Evolutionary conservation across 192 early-diverging fungal species (phyloP), one percentile per base, ranked within the genome.

Genomic region (Podila epicladia): DNA sequence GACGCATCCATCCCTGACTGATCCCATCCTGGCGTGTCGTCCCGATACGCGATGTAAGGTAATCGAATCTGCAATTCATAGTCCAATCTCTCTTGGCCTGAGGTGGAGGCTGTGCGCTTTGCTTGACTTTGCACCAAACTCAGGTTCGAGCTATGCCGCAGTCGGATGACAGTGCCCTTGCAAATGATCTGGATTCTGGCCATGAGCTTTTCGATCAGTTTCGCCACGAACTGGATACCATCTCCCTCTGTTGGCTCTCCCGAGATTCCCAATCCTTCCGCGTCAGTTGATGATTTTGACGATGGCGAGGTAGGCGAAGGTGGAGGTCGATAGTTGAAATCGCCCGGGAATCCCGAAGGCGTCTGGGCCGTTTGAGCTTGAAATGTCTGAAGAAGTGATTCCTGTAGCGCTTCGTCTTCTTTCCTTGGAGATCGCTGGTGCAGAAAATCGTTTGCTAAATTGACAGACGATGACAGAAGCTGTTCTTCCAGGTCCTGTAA

Each of bases 371-470:
- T 71, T 53, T 75, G 76, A 33, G 60, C 71, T 63, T 85, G 84
- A 38, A 89, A 77, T 8, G 88, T 86, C 29, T 89, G 86, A 38
- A 86, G 76, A 15, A 90, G 83, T 31, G 89, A 87, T 58, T 86
- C 83, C 58, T 80, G 76, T 13, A 90, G 72, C 33, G 86, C 88
- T 64, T 90, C 91, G 45, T 93, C 92, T 37, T 89, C 85, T 60
- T 91, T 91, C 29, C 87, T 87, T 24, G 87, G 82, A 51, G 90
- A 74, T 62, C 91, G 91, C 24, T 89, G 85, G 49, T 89, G 87
- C 49, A 97, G 70, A 85, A 97, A 97, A 79, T 95, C 95, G 57
- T 91, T 95, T 11, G 96, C 96, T 66, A 97, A 92, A 71, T 93
- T 92, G 20, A 96, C 84, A 4, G 96, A 96, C 12, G 95, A 93